A percentile compares a stretch with the other conserved stretches of the same genome.
phyloP scores from a whole-genome alignment of 345 rosid genomes.

The Eucalyptus regnans region DNA sequence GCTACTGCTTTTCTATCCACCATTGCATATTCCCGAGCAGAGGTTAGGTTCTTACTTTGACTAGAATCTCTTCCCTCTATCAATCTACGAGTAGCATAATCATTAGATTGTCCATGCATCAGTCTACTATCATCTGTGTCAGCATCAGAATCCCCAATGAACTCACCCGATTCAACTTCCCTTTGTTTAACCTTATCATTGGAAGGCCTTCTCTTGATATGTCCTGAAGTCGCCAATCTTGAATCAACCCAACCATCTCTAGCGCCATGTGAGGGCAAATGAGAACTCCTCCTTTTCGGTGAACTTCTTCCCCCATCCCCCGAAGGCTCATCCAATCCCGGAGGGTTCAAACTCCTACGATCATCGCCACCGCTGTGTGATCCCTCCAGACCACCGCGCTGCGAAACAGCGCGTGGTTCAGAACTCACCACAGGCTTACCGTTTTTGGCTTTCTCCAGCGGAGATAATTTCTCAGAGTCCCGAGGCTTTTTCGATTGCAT shows the following conservation, averaged over 20 bases:
- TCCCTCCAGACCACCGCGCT: conserved; percentile 1
- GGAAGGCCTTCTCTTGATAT: conserved; percentile 12
- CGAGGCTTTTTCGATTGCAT: conserved; percentile 40
- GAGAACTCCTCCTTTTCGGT: conserved; percentile 10
- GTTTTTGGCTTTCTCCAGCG: conserved; percentile 2
- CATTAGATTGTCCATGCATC: conserved; percentile 15
- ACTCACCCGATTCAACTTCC: conserved; percentile 5
- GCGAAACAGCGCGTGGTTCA: conserved; percentile 3
- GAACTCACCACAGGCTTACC: conserved; percentile 4
- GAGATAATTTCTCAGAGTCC: conserved; percentile 8
- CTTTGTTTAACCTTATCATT: conserved; percentile 2
- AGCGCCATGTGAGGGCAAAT: conserved; percentile 12
- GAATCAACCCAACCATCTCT: conserved; percentile 11
- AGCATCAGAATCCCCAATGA: conserved; percentile 8
- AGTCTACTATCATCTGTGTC: conserved; percentile 4
- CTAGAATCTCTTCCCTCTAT: conserved; percentile 15
- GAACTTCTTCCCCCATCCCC: conserved; percentile 10
- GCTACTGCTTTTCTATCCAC: conserved; percentile 14
- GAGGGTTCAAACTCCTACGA: conserved; percentile 32
- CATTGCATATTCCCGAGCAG: conserved; percentile 5
- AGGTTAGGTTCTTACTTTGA: conserved; percentile 8
- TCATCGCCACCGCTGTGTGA: not conserved
- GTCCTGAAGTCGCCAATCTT: conserved; percentile 7
- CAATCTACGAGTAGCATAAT: conserved; percentile 16
- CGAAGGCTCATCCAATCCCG: not conserved